Conservation (phyloP, 495 filamentous ascomycete genomes). For the Aspergillus hancockii region DNA sequence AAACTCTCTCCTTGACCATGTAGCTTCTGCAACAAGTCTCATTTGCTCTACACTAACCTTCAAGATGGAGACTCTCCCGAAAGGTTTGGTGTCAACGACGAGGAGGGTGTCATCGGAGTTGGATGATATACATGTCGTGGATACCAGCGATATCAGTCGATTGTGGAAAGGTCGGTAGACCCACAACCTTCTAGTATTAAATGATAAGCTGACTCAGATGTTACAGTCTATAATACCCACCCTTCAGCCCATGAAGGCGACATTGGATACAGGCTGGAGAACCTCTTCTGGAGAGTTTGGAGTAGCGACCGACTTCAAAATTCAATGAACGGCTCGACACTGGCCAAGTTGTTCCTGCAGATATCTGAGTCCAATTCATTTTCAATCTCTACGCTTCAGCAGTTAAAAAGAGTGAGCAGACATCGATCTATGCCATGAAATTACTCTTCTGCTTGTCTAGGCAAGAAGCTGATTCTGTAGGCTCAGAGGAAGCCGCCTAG, state of each 20-base stretch:
- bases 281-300: conserved; percentile 58
- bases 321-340: conserved; percentile 31
- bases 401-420: conserved; percentile 10
- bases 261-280: conserved; percentile 47
- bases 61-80: conserved; percentile 49
- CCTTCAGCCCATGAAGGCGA: conserved; percentile 38
- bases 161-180: conserved; percentile 50
- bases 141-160: conserved; percentile 38
- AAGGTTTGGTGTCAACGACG: conserved; percentile 51
- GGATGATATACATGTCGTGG: conserved; percentile 29
- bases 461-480: background rate
- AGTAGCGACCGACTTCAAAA: conserved; percentile 31
- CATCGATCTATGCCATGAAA: background rate
- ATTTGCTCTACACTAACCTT: background rate
- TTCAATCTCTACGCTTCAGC: background rate
- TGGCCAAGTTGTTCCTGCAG: conserved; percentile 43
- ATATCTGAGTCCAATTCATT: conserved; percentile 34
- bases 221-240: conserved; percentile 46
- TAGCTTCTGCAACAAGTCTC: conserved; percentile 6
- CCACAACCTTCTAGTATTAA: background rate
- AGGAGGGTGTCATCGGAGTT: conserved; percentile 30
- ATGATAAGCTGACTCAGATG: conserved; percentile 10
- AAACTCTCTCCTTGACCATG: conserved; percentile 6
- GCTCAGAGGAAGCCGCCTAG: conserved; percentile 9
- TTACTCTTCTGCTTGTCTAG: background rate